These are phyloP conservation scores for Penicillium oxalicum DNA, from an alignment of 2,329 filamentous ascomycete genomes.

Conservation along the genomic window DNA sequence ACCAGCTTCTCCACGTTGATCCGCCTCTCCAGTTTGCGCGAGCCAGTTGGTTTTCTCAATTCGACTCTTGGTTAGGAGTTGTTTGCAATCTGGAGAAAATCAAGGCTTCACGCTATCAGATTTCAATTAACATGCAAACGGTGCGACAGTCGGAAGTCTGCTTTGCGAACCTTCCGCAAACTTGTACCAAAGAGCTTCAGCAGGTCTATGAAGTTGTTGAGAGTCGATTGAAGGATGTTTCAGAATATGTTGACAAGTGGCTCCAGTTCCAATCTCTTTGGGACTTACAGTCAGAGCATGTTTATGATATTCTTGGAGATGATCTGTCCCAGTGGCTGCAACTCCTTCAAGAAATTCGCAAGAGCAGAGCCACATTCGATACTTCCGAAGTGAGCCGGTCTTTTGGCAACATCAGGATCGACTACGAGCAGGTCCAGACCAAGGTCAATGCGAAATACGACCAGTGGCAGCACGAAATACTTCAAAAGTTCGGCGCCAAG, in stretches of 20 bases:
- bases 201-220: conserved; percentile 80
- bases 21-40: conserved; percentile 87
- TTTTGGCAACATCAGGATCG: conserved; percentile 90
- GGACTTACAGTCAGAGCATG: conserved; percentile 93
- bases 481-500: conserved; percentile 84
- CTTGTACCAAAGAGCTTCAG: conserved; percentile 72
- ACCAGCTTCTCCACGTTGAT: conserved; percentile 94
- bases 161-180: conserved; percentile 78
- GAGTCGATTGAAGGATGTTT: conserved; percentile 71
- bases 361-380: conserved; percentile 92
- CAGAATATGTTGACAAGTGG: conserved; percentile 92
- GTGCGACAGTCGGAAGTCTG: conserved; percentile 44
- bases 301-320: conserved; percentile 86
- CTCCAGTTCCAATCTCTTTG: conserved; percentile 96
- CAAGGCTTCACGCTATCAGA: conserved; percentile 91
- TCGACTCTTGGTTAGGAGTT: conserved; percentile 89
- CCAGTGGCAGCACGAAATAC: conserved; percentile 97
- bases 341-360: conserved; percentile 91
- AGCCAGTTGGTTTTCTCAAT: conserved; percentile 85
- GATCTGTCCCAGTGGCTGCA: conserved; percentile 91
- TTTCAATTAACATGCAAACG: conserved; percentile 57
- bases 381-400: conserved; percentile 88
- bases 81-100: conserved; percentile 91
- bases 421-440: conserved; percentile 97
- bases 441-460: conserved; percentile 99